Evolutionary conservation across 208 protist genomes (phyloP).

Genomic region (Crithidia mellificae): DNA sequence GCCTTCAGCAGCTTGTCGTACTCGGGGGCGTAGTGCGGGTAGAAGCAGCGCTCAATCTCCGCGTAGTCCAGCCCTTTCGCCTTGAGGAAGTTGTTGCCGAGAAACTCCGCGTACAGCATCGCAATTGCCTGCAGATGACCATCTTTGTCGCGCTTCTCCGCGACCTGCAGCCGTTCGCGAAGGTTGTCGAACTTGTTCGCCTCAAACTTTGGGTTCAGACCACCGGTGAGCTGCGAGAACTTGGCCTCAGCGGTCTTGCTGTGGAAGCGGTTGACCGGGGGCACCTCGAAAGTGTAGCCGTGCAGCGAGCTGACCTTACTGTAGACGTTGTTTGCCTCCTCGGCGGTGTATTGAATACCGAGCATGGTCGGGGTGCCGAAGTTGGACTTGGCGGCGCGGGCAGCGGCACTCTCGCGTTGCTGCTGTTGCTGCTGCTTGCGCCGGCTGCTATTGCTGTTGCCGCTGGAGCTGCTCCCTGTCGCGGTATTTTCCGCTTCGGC

Average conservation of each 20-base stretch:
- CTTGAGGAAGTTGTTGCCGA: conserved; percentile 73
- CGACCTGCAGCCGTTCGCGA: conserved; percentile 71
- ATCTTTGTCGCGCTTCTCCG: conserved; percentile 71
- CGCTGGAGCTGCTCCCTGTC: conserved; percentile 5
- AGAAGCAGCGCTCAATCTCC: conserved; percentile 84
- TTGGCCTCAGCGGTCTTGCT: conserved; percentile 76
- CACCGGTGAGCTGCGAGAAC: conserved; percentile 70
- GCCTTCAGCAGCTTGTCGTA: conserved; percentile 60
- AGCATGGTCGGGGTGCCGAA: conserved; percentile 65
- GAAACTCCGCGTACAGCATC: conserved; percentile 81
- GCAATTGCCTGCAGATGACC: conserved; percentile 78
- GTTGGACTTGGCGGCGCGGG: conserved; percentile 13
- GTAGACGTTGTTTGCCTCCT: conserved; percentile 76
- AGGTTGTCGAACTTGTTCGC: conserved; percentile 78
- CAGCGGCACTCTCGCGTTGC: conserved; percentile 17
- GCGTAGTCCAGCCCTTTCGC: conserved; percentile 61
- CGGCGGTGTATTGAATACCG: conserved; percentile 70
- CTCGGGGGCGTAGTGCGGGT: conserved; percentile 66
- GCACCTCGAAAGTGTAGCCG: conserved; percentile 80
- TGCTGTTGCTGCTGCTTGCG: conserved; percentile 18
- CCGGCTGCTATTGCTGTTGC: not conserved
- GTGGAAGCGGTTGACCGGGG: conserved; percentile 79
- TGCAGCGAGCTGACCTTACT: conserved; percentile 69
- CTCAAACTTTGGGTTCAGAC: conserved; percentile 77
- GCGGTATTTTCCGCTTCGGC: not conserved